These are phyloP conservation scores for Plasmodium fragile DNA, from an alignment of 169 alveolate genomes.

Conservation along the genomic window DNA sequence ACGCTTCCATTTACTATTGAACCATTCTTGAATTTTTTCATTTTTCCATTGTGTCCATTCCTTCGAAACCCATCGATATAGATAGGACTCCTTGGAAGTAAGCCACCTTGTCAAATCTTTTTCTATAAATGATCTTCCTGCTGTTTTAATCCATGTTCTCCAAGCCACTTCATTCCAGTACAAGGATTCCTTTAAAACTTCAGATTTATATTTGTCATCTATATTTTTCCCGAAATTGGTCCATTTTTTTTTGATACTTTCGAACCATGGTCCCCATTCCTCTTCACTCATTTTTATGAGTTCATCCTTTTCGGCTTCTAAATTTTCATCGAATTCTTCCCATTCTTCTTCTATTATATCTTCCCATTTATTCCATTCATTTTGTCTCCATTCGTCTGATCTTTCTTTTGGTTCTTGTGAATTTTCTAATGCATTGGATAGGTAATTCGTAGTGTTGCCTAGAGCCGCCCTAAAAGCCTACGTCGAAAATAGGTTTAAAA, in stretches of 20 bases:
- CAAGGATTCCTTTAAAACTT: constrained; percentile 4
- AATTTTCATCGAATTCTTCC: background rate
- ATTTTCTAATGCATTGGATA: background rate
- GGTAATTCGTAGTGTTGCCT: background rate
- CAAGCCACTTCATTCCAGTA: constrained; percentile 8
- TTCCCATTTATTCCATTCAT: constrained; percentile 15
- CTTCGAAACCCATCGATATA: background rate
- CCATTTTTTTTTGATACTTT: constrained; percentile 17
- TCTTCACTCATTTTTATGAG: background rate
- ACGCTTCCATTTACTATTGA: constrained; percentile 12
- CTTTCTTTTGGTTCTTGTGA: background rate
- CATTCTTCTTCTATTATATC: background rate
- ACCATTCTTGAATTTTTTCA: background rate
- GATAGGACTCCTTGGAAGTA: background rate
- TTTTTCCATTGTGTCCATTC: constrained; percentile 22
- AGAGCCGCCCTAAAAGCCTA: background rate
- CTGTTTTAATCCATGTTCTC: constrained; percentile 24
- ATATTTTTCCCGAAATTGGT: constrained; percentile 14
- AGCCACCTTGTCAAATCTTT: constrained; percentile 4
- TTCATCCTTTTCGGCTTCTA: constrained; percentile 28
- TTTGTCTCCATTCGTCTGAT: constrained; percentile 25
- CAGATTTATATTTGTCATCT: constrained; percentile 6
- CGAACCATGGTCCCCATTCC: constrained; percentile 3
- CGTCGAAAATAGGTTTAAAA: background rate
- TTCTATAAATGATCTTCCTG: background rate